Base-by-base conservation (phyloP, 768 basidiomycete species). In the Suillus ampliporus region DNA sequence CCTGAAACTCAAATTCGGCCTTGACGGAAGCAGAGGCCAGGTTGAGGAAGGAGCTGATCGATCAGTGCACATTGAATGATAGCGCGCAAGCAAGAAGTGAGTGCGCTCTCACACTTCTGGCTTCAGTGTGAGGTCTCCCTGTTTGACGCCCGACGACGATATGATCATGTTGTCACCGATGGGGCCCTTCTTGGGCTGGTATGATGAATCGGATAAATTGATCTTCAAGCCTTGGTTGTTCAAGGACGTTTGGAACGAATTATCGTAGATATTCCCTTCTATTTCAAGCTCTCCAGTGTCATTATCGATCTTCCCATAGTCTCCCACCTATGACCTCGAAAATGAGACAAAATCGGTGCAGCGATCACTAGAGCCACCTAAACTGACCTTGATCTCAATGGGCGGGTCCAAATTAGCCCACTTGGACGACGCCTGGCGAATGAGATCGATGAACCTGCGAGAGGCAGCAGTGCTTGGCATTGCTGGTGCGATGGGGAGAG, bases 391-490 rank as follows among this genome's bases (percentile, higher is more conserved):
- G 44, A 79, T 64, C 10, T 68, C 68, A 48, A 69, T 70, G 44
- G 76, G 74, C 0, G 78, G 78, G 14, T 79, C 76, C 76, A 74
- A 79, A 61, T 73, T 79, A 50, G 68, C 76, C 78, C 77, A 79
- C 64, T 78, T 79, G 5, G 76, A 74, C 31, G 76, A 72, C 5
- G 57, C 65, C 0, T 61, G 47, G 1, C 35, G 69, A 52, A 79
- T 74, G n/a, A 79, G 75, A 44, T 79, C 78, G 50, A 71, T 62
- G 66, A 71, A 79, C 56, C 79, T 78, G 53, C 78, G 67, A 4
- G 72, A 51, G 50, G 50, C 50, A 9, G 50, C 31, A 19, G 10
- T 26, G 19, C 34, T 28, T 13, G 64, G 5, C 65, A 60, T 46
- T 62, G 56, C 38, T 63, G 61, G 2, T 3, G 31, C 31, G 13